Conservation (phyloP, 2,329 filamentous ascomycete genomes). For the Juglanconis sp. region DNA sequence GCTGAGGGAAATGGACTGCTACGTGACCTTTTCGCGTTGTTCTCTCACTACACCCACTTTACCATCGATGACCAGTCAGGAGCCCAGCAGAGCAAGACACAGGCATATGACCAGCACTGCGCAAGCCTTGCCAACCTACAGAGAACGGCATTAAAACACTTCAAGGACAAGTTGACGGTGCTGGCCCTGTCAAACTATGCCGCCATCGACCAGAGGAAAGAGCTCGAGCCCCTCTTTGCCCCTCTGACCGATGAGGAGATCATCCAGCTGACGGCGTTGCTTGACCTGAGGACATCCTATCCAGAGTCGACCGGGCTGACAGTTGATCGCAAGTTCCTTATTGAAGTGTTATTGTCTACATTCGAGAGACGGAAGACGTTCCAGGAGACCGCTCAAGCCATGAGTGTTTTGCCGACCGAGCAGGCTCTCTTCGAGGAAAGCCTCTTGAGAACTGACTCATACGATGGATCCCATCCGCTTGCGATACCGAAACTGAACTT, state of each 20-base stretch:
- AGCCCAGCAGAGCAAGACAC: slow-evolving; percentile 65
- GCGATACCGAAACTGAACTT: slow-evolving; percentile 93
- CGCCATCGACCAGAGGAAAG: slow-evolving; percentile 74
- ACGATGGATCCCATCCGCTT: slow-evolving; percentile 82
- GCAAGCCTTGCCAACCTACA: slow-evolving; percentile 75
- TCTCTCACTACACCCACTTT: slow-evolving; percentile 85
- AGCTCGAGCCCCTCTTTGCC: slow-evolving; percentile 73
- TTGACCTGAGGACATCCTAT: slow-evolving; percentile 81
- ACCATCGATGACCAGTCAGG: slow-evolving; percentile 89
- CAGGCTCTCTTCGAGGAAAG: slow-evolving; percentile 73
- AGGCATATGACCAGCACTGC: slow-evolving; percentile 80
- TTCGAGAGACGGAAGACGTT: slow-evolving; percentile 80
- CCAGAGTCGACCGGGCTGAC: slow-evolving; percentile 65
- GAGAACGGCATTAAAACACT: slow-evolving; percentile 71
- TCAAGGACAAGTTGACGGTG: slow-evolving; percentile 87
- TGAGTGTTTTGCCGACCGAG: slow-evolving; percentile 83
- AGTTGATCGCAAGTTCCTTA: slow-evolving; percentile 60
- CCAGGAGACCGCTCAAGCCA: slow-evolving; percentile 69
- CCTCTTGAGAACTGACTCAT: slow-evolving; percentile 77
- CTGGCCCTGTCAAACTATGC: slow-evolving; percentile 90
- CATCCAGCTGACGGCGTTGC: slow-evolving; percentile 60
- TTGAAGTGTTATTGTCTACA: slow-evolving; percentile 69
- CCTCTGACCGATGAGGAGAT: slow-evolving; percentile 74
- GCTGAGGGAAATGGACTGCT: slow-evolving; percentile 73
- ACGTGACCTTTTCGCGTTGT: slow-evolving; percentile 74